Evolutionary conservation across 345 rosid genomes (phyloP).

Genomic region (Syzygium aqueum): DNA sequence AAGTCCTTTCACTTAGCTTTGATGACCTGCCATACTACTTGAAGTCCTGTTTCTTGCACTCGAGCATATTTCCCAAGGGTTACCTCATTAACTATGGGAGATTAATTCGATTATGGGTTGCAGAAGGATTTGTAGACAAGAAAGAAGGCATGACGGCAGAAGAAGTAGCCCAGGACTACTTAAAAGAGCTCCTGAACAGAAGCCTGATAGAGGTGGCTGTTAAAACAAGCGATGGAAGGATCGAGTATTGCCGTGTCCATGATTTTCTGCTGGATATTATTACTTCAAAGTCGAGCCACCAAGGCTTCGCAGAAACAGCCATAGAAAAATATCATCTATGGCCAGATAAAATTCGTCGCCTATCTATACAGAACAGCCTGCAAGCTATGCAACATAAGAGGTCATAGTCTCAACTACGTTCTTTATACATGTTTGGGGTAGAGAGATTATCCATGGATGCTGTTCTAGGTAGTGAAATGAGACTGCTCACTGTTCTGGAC

Average conservation of each 20-base stretch:
- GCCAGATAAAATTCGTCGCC: slow-evolving; percentile 23
- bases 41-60: slow-evolving; percentile 31
- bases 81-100: neutral
- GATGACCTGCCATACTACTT: slow-evolving; percentile 28
- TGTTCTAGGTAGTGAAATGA: neutral
- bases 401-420: slow-evolving; percentile 17
- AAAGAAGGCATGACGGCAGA: slow-evolving; percentile 27
- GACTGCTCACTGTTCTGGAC: slow-evolving; percentile 26
- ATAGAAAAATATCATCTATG: neutral
- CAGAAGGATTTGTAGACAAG: slow-evolving; percentile 23
- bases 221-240: slow-evolving; percentile 10
- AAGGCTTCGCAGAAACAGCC: slow-evolving; percentile 15
- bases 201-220: slow-evolving; percentile 21
- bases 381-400: slow-evolving; percentile 2
- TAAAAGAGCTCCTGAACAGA: slow-evolving; percentile 27
- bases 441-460: neutral
- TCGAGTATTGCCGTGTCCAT: slow-evolving; percentile 23
- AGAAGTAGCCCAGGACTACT: slow-evolving; percentile 30
- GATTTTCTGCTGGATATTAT: slow-evolving; percentile 20
- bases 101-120: slow-evolving; percentile 28
- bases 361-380: slow-evolving; percentile 15
- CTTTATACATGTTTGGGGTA: slow-evolving; percentile 22
- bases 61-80: slow-evolving; percentile 29
- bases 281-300: slow-evolving; percentile 17
- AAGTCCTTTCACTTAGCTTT: slow-evolving; percentile 26